A percentile compares a stretch with the other conserved stretches of the same genome.
Conservation (phyloP, 441 rosid species). For the Corymbia citriodora region DNA sequence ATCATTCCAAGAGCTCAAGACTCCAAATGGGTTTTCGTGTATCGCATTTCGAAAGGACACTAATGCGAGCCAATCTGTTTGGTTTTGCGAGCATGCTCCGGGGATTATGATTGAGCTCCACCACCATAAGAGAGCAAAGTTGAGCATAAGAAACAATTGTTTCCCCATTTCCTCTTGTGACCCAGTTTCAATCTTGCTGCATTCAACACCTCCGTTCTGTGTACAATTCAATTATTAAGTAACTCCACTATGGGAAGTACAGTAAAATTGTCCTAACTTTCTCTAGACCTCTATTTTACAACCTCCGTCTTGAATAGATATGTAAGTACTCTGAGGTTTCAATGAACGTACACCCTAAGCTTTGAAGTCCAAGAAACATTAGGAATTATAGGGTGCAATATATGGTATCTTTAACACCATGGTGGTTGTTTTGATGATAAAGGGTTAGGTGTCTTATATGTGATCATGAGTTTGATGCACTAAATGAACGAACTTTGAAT, state of each 20-base stretch:
- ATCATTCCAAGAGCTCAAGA: neutral
- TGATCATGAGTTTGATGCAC: too few species aligned
- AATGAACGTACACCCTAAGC: too few species aligned
- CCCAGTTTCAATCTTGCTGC: neutral
- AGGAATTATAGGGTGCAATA: too few species aligned
- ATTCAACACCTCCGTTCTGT: neutral
- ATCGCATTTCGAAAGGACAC: accelerated
- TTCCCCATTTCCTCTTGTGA: neutral
- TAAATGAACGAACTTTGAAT: too few species aligned
- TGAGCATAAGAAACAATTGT: neutral
- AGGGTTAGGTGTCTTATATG: too few species aligned
- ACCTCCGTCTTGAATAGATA: too few species aligned
- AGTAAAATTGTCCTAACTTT: neutral
- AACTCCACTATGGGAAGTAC: neutral
- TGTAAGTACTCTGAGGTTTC: too few species aligned
- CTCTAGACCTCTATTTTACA: neutral
- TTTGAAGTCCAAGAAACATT: too few species aligned
- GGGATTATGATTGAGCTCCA: too few species aligned
- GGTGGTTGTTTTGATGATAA: too few species aligned
- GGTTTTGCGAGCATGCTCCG: neutral
- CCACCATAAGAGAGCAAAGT: neutral
- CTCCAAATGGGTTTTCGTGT: neutral
- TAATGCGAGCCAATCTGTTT: neutral
- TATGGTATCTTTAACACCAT: too few species aligned
- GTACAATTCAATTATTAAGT: neutral